phyloP scores from a whole-genome alignment of 768 basidiomycete genomes.

The Rhodotorula kratochvilovae region DNA sequence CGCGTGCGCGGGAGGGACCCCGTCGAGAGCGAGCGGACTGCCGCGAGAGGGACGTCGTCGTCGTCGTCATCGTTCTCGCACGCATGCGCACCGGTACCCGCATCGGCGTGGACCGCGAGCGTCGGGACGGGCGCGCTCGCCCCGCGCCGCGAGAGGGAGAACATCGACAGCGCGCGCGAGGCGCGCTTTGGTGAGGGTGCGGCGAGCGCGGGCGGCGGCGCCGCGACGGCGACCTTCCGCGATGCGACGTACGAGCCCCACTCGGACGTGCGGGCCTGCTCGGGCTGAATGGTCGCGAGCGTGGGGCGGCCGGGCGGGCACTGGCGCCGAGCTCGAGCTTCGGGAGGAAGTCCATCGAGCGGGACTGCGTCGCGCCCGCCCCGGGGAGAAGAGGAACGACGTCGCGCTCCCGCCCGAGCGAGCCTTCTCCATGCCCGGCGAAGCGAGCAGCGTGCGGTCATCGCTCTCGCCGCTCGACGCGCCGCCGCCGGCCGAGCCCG shows the following conservation, averaged over 20 bases:
- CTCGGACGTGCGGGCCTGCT: not conserved
- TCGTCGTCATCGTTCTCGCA: constrained; percentile 22
- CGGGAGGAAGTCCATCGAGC: constrained; percentile 31
- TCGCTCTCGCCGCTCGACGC: not conserved
- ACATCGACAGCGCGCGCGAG: constrained; percentile 11
- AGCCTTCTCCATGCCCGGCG: not conserved
- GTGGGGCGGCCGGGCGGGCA: not conserved
- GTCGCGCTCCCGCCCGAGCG: not conserved
- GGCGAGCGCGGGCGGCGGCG: not conserved
- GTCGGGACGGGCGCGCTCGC: not conserved
- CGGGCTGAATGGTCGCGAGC: not conserved
- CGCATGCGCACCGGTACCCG: not conserved
- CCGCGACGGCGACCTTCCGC: constrained; percentile 16
- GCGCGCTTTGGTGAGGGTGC: not conserved
- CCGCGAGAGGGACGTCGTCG: constrained; percentile 18
- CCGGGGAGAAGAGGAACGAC: not conserved
- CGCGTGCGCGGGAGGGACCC: not conserved
- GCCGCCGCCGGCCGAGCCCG: constrained; percentile 38
- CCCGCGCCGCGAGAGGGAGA: not conserved
- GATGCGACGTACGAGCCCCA: constrained; percentile 24
- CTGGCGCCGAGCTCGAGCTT: not conserved
- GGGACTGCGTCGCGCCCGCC: not conserved
- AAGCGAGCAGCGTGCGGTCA: not conserved
- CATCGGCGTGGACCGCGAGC: not conserved
- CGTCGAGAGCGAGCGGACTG: not conserved